Conservation (phyloP, 108 stramenopile genomes). For the Cyclotella atomus region DNA sequence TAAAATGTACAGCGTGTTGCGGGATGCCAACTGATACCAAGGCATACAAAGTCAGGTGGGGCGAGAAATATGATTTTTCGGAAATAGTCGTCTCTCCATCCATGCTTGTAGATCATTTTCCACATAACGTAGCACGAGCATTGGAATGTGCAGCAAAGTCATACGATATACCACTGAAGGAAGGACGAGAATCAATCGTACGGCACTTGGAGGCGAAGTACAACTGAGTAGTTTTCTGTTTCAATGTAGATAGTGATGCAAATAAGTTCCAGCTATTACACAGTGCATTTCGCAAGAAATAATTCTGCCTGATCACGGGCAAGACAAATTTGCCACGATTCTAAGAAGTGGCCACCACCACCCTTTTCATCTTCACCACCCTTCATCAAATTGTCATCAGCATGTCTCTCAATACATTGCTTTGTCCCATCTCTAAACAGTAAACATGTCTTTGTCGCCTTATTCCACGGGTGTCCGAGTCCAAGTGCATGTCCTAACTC, state of each 20-base stretch:
- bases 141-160: constrained; percentile 38
- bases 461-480: constrained; percentile 16
- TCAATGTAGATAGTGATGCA: too few relatives aligned
- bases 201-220: not conserved
- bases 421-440: constrained; percentile 24
- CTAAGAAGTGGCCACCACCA: constrained; percentile 20
- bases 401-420: constrained; percentile 10
- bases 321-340: constrained; percentile 37
- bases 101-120: constrained; percentile 46
- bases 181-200: constrained; percentile 2
- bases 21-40: not conserved
- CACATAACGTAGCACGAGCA: constrained; percentile 37
- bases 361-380: constrained; percentile 15
- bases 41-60: constrained; percentile 31
- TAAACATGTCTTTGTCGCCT: not conserved
- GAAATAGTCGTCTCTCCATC: constrained; percentile 35
- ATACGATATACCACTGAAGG: constrained; percentile 3
- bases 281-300: constrained; percentile 5
- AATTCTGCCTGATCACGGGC: constrained; percentile 15
- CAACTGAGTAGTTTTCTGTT: not conserved
- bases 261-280: too few relatives aligned
- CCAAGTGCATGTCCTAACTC: constrained; percentile 33
- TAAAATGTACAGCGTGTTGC: not conserved
- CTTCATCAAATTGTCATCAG: constrained; percentile 24
- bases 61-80: constrained; percentile 29